A percentile compares a stretch with the other conserved stretches of the same genome.
phyloP scores from a whole-genome alignment of 169 alveolate species.

The Plasmodium fragile region DNA sequence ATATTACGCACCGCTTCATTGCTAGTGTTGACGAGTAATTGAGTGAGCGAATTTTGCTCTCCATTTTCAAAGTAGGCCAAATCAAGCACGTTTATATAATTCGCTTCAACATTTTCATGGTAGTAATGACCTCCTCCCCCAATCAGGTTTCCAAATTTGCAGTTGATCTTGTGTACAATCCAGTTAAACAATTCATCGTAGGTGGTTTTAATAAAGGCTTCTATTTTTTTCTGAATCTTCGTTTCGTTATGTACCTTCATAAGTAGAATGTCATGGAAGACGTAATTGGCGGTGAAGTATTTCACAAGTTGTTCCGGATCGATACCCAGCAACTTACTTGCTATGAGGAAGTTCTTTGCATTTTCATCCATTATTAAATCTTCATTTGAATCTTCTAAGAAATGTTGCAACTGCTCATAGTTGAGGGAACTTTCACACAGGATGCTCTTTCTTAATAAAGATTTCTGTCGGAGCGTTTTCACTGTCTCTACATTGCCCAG shows the following conservation, averaged over 20 bases:
- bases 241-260: conserved; percentile 33
- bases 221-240: conserved; percentile 19
- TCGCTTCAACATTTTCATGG: neutral
- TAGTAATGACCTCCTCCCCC: neutral
- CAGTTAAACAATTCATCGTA: conserved; percentile 60
- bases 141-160: neutral
- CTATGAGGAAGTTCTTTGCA: conserved; percentile 7
- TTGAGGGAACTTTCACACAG: neutral
- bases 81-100: conserved; percentile 33
- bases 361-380: neutral
- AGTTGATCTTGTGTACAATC: conserved; percentile 18
- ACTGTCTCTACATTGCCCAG: conserved; percentile 41
- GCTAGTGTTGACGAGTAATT: conserved; percentile 34
- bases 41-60: conserved; percentile 8
- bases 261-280: conserved; percentile 19
- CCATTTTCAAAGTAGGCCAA: conserved; percentile 29
- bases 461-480: neutral
- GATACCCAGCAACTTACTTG: conserved; percentile 23
- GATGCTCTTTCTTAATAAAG: neutral
- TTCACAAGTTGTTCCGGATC: conserved; percentile 27
- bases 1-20: conserved; percentile 32
- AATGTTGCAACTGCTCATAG: neutral
- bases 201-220: conserved; percentile 28
- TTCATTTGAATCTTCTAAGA: neutral
- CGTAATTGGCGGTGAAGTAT: conserved; percentile 19